These are phyloP conservation scores for Alnus rubra DNA, from an alignment of 306 rosid species.

Conservation along the genomic window DNA sequence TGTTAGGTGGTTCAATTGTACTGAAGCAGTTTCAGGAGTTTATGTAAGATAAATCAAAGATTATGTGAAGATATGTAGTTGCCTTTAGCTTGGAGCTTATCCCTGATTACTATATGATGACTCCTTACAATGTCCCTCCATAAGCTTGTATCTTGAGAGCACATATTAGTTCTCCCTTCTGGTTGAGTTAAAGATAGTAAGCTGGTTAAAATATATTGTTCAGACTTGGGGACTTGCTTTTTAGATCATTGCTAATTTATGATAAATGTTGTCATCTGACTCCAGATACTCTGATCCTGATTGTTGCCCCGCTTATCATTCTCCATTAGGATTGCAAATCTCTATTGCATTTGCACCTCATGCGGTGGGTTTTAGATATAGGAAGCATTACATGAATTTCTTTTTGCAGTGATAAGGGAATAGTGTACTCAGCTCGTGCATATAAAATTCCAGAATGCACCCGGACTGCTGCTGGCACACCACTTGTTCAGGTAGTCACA, in stretches of 20 bases:
- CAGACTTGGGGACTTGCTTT: not conserved
- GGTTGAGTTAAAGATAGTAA: no score
- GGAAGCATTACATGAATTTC: slow-evolving; percentile 12
- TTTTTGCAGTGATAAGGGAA: slow-evolving; percentile 80
- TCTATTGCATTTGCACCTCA: slow-evolving; percentile 13
- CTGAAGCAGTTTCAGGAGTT: not conserved
- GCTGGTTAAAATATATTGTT: no score
- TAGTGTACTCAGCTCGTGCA: slow-evolving; percentile 94
- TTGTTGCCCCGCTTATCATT: not conserved
- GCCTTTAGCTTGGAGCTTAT: not conserved
- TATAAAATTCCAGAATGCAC: slow-evolving; percentile 91
- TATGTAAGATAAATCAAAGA: no score
- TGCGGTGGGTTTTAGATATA: slow-evolving; percentile 17
- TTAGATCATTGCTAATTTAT: not conserved
- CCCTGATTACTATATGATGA: not conserved
- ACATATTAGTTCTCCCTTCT: no score
- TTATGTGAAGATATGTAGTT: not conserved
- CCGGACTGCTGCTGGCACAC: slow-evolving; percentile 90
- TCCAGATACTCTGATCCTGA: not conserved
- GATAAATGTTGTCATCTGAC: not conserved
- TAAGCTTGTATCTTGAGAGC: no score
- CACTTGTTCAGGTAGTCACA: slow-evolving; percentile 74
- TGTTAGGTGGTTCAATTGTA: not conserved
- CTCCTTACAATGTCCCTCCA: no score
- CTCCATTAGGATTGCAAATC: not conserved